phyloP scores from a whole-genome alignment of 2,329 filamentous ascomycete genomes.

The Scolecobasidium constrictum region DNA sequence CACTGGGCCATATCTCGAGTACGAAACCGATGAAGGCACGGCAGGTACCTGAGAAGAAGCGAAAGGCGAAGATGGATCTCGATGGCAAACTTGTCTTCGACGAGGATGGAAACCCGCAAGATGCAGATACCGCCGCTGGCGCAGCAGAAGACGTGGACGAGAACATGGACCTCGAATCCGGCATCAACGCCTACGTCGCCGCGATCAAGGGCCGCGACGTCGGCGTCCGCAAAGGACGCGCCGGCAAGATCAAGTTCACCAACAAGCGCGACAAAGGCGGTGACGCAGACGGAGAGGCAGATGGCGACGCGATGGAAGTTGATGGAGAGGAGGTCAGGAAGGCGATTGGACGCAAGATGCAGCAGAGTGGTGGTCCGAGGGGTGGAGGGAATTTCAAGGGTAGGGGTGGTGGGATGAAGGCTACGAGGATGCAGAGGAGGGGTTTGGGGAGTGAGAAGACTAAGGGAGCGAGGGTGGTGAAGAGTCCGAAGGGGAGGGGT shows the following conservation, averaged over 20 bases:
- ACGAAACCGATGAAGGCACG: constrained; percentile 65
- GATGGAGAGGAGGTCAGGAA: constrained; percentile 9
- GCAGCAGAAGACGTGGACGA: constrained; percentile 28
- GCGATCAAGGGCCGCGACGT: constrained; percentile 50
- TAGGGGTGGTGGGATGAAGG: constrained; percentile 10
- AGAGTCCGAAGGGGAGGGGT: no score
- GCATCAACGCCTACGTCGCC: constrained; percentile 50
- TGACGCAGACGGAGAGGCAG: constrained; percentile 24
- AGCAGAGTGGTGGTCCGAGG: constrained; percentile 1
- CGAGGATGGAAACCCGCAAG: constrained; percentile 27
- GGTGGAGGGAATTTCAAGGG: constrained; percentile 4
- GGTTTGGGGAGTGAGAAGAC: constrained; percentile 10
- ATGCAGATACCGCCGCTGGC: constrained; percentile 35
- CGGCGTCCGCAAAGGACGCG: constrained; percentile 42
- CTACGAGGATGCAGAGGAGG: constrained; percentile 9
- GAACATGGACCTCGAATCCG: constrained; percentile 42
- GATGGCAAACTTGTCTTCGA: constrained; percentile 76
- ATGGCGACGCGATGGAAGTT: constrained; percentile 36
- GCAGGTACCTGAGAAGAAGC: constrained; percentile 34
- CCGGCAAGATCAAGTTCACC: constrained; percentile 50
- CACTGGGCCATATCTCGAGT: constrained; percentile 84
- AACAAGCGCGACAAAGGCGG: constrained; percentile 31
- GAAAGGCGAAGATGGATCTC: constrained; percentile 57
- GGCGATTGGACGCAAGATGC: constrained; percentile 2
- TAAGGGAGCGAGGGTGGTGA: constrained; percentile 6